Percentiles rank a stretch among this genome's conserved stretches.
Evolutionary conservation across 2,329 filamentous ascomycete species (phyloP).

Genomic region (Arthrobotrys megalospora): DNA sequence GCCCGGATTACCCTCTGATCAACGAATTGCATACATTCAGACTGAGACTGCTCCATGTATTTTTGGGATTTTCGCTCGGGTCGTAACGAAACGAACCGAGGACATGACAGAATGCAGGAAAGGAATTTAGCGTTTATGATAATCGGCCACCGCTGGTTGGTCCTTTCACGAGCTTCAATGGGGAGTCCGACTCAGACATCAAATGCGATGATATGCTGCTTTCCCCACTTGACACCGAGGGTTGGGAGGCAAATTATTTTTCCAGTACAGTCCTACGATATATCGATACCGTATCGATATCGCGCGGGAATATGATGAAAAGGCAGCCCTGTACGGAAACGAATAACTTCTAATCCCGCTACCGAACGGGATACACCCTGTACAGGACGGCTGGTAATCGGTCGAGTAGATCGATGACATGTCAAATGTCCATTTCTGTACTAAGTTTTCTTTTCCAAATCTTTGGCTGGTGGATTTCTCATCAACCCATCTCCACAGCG

Average conservation of each 20-base stretch:
- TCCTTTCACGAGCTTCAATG: slow-evolving; percentile 13
- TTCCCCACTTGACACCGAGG: slow-evolving; percentile 34
- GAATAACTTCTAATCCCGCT: neutral
- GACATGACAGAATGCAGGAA: slow-evolving; percentile 3
- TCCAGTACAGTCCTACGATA: slow-evolving; percentile 1
- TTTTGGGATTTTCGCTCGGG: slow-evolving; percentile 22
- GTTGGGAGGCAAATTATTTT: slow-evolving; percentile 24
- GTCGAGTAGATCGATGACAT: slow-evolving; percentile 33
- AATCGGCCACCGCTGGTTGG: neutral
- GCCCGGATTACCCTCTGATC: slow-evolving; percentile 9
- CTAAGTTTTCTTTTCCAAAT: slow-evolving; percentile 7
- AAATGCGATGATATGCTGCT: slow-evolving; percentile 9
- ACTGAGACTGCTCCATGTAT: neutral
- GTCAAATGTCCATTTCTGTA: slow-evolving; percentile 18
- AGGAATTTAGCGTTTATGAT: slow-evolving; percentile 12
- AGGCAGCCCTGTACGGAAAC: neutral
- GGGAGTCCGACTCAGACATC: slow-evolving; percentile 10
- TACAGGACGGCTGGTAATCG: slow-evolving; percentile 18
- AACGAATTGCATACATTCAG: slow-evolving; percentile 2
- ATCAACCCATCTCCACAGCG: slow-evolving; percentile 33
- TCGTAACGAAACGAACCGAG: slow-evolving; percentile 21
- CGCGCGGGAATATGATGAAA: slow-evolving; percentile 1
- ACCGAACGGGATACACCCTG: neutral
- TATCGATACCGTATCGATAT: slow-evolving; percentile 6
- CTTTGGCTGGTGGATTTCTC: slow-evolving; percentile 24